These are phyloP conservation scores for Fistulifera pelliculosa DNA, from an alignment of 108 stramenopile species.

Conservation along the genomic window DNA sequence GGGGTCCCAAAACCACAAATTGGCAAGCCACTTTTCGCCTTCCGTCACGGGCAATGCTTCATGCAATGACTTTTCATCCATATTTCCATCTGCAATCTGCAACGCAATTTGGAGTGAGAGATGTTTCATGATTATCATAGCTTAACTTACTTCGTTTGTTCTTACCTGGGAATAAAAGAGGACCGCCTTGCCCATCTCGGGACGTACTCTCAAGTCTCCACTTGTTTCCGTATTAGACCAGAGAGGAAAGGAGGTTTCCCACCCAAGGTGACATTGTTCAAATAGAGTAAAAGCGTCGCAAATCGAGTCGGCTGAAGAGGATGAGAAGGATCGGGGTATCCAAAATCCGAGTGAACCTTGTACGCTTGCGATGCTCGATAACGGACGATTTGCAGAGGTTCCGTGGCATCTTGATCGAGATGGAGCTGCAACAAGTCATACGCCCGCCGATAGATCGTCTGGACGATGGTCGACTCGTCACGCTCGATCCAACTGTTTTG, in stretches of 20 bases:
- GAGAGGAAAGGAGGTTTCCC: slow-evolving; percentile 49
- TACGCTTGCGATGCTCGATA: slow-evolving; percentile 44
- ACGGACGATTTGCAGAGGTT: slow-evolving; percentile 39
- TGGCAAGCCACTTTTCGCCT: slow-evolving; percentile 59
- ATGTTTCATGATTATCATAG: too few species aligned
- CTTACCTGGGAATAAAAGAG: slow-evolving; percentile 25
- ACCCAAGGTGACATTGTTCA: slow-evolving; percentile 39
- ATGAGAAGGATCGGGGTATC: slow-evolving; percentile 23
- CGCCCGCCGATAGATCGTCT: slow-evolving; percentile 32
- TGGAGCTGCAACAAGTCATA: slow-evolving; percentile 37
- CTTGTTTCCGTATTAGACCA: slow-evolving; percentile 34
- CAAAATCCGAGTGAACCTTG: slow-evolving; percentile 37
- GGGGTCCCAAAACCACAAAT: slow-evolving; percentile 26
- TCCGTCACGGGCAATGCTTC: slow-evolving; percentile 44
- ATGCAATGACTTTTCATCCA: slow-evolving; percentile 56
- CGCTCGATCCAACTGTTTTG: slow-evolving; percentile 31
- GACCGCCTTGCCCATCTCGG: slow-evolving; percentile 39
- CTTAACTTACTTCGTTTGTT: too few species aligned
- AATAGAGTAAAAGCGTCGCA: slow-evolving; percentile 54
- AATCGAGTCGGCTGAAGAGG: slow-evolving; percentile 31
- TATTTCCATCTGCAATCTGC: slow-evolving; percentile 57
- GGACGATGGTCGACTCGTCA: slow-evolving; percentile 18
- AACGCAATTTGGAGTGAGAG: too few species aligned
- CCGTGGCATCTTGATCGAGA: slow-evolving; percentile 30
- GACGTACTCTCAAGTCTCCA: slow-evolving; percentile 20